Evolutionary conservation across 768 basidiomycete species (phyloP).

Genomic region (Tricholoma bakamatsutake): DNA sequence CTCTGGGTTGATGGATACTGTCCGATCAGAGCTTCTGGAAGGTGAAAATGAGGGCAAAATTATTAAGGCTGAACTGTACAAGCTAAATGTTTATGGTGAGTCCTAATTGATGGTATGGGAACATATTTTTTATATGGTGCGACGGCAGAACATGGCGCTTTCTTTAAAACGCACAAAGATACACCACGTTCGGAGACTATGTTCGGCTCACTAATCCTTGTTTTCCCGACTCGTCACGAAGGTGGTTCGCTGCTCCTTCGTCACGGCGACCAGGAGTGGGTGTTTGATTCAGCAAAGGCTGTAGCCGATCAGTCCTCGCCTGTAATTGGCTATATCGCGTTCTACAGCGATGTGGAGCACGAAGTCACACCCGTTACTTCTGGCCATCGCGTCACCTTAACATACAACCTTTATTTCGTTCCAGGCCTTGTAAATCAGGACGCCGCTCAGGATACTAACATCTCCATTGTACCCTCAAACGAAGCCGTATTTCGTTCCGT

Average conservation of each 20-base stretch:
- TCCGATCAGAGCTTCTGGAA: constrained; percentile 12
- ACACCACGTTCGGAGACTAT: constrained; percentile 37
- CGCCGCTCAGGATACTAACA: too few relatives aligned
- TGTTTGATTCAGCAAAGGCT: constrained; percentile 22
- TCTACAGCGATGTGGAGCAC: constrained; percentile 34
- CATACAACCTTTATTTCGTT: constrained; percentile 32
- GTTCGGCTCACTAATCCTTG: constrained; percentile 46
- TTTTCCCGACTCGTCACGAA: constrained; percentile 40
- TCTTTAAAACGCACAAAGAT: constrained; percentile 46
- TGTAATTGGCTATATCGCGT: constrained; percentile 26
- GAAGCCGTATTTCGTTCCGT: too few relatives aligned
- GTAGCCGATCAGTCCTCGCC: constrained; percentile 9
- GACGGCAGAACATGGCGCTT: constrained; percentile 27
- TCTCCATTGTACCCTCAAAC: too few relatives aligned
- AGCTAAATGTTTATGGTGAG: constrained; percentile 32
- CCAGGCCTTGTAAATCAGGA: too few relatives aligned
- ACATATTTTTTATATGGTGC: background rate
- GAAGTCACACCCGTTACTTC: constrained; percentile 29
- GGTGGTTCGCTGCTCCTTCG: constrained; percentile 39
- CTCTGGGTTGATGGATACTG: constrained; percentile 9
- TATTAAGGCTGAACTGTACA: constrained; percentile 26
- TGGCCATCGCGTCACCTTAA: constrained; percentile 35
- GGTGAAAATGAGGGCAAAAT: constrained; percentile 5
- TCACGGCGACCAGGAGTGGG: constrained; percentile 25
- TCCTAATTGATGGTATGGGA: background rate